Evolutionary conservation across 108 stramenopile species (phyloP), one percentile per base, ranked within the genome.

Genomic region (Licmophora abbreviata): DNA sequence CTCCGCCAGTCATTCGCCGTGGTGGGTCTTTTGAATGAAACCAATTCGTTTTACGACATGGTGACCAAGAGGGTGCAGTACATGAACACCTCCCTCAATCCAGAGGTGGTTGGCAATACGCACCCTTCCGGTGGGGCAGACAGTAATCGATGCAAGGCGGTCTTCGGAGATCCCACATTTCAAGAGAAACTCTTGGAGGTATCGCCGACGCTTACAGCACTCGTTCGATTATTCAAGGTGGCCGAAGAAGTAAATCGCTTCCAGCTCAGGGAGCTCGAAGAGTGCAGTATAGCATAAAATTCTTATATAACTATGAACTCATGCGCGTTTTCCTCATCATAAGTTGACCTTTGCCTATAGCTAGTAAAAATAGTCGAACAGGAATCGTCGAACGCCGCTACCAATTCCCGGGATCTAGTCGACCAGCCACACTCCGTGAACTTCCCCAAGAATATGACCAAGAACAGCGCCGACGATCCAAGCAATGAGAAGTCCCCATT

Each of bases 21-120:
- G 2, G 73, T 74, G 11, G 73, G 73, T 10, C 43, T 74, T n/a
- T 29, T 74, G 26, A 56, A 72, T 33, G 71, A 72, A 18, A 72
- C 61, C 1, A 48, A 62, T 12, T 27, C 42, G 18, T 74, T 69
- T 33, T 74, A 64, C 29, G 63, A 74, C 14, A 74, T 74, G 73
- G 37, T 74, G 11, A 31, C 63, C 0, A 32, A 33, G 4, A 57
- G 67, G 7, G 42, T 74, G 15, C 47, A 24, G 3, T 54, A 56
- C 26, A 14, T 63, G 28, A 34, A 64, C 22, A 61, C 36, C 29
- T 51, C 48, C 17, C 43, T 50, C 22, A 51, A 61, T 30, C 50
- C 40, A 43, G 10, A 53, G 7, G 60, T 61, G 0, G n/a, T 29
- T n/a, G 60, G 51, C 14, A 14, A 18, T 24, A 26, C n/a, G 35